phyloP scores from a whole-genome alignment of 1,139 yeast species.

The Hansenula sp. region DNA sequence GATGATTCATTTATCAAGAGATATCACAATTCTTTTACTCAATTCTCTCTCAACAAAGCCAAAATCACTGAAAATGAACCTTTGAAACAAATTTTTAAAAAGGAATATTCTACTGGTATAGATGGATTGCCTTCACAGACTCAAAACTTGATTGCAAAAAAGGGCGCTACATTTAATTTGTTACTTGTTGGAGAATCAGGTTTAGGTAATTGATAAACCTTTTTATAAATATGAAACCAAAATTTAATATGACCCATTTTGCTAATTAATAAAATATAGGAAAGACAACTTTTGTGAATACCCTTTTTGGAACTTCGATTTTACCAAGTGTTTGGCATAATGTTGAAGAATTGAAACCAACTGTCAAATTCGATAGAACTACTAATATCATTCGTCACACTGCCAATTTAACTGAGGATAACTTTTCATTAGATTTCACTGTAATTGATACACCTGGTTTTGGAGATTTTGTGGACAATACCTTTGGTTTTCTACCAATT shows the following conservation, averaged over 20 bases:
- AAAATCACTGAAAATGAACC: neutral
- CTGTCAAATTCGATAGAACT: constrained; percentile 24
- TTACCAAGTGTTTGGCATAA: constrained; percentile 22
- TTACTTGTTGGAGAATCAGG: constrained; percentile 62
- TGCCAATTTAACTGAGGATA: constrained; percentile 45
- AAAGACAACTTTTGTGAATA: constrained; percentile 52
- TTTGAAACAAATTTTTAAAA: constrained; percentile 1
- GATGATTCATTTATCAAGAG: too few relatives aligned
- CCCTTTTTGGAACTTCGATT: constrained; percentile 38
- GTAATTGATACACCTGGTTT: constrained; percentile 75
- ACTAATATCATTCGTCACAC: constrained; percentile 34
- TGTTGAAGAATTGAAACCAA: constrained; percentile 9
- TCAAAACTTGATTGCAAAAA: constrained; percentile 30
- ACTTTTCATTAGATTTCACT: constrained; percentile 46
- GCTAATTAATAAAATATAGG: constrained; percentile 13
- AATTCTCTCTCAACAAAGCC: neutral
- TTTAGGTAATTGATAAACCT: constrained; percentile 33
- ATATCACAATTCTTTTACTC: too few relatives aligned
- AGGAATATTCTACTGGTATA: constrained; percentile 20
- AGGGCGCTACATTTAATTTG: constrained; percentile 48
- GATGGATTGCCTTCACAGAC: constrained; percentile 24
- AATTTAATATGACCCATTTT: neutral
- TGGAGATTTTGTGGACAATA: constrained; percentile 66
- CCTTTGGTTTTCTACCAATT: constrained; percentile 54
- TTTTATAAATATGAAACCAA: too few relatives aligned